phyloP scores from a whole-genome alignment of 176 grass and related monocot species.

The Oryza rufipogon region DNA sequence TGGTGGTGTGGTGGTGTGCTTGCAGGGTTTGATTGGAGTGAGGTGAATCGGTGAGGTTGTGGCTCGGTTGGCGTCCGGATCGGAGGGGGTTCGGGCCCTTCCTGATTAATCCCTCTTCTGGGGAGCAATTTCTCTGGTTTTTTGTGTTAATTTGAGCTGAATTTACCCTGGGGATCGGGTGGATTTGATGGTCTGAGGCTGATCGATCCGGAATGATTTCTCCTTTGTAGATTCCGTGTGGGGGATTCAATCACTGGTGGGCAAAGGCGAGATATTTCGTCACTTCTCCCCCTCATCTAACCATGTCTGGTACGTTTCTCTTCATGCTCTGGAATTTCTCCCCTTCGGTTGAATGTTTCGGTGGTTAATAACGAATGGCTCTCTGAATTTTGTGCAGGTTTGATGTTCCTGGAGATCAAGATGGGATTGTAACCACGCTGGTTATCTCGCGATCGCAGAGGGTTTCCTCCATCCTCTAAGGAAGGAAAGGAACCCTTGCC shows the following conservation, averaged over 20 bases:
- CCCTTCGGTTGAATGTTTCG: neutral
- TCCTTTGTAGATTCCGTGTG: neutral
- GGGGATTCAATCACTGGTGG: neutral
- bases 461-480: constrained; percentile 60
- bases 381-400: constrained; percentile 30
- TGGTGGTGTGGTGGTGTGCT: neutral
- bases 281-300: constrained; percentile 8
- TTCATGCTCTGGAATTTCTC: neutral
- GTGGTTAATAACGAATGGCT: neutral
- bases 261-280: constrained; percentile 21
- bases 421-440: constrained; percentile 43
- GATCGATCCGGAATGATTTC: neutral
- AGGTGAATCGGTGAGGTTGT: constrained; percentile 7
- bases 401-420: neutral
- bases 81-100: neutral
- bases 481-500: constrained; percentile 54
- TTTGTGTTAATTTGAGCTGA: neutral
- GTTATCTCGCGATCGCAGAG: constrained; percentile 28
- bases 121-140: constrained; percentile 11
- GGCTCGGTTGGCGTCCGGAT: constrained; percentile 12
- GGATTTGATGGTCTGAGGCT: neutral
- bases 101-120: neutral
- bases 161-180: neutral
- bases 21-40: constrained; percentile 25
- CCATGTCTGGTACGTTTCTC: constrained; percentile 25